Percentiles rank a stretch among this genome's conserved stretches.
Conservation (phyloP, 495 filamentous ascomycete genomes). For the Apiosordaria backusii region DNA sequence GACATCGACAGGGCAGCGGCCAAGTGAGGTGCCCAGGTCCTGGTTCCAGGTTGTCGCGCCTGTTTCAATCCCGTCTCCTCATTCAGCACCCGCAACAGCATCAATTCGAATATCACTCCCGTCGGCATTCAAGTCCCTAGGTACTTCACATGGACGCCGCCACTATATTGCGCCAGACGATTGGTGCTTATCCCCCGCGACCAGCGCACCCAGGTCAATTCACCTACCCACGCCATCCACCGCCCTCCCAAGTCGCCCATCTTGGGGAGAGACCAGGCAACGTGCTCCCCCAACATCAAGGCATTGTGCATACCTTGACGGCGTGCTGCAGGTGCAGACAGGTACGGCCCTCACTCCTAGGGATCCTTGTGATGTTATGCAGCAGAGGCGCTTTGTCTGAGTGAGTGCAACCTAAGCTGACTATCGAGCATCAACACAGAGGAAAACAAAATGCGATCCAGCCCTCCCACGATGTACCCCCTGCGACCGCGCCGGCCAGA, state of each 20-base stretch:
- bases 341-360: neutral
- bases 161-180: slow-evolving; percentile 48
- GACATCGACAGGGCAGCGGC: neutral
- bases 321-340: slow-evolving; percentile 58
- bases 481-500: slow-evolving; percentile 83
- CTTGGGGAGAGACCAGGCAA: slow-evolving; percentile 33
- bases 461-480: slow-evolving; percentile 86
- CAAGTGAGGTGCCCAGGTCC: neutral
- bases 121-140: neutral
- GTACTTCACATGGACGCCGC: slow-evolving; percentile 45
- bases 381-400: neutral
- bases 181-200: slow-evolving; percentile 43
- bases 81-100: neutral
- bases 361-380: neutral
- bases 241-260: neutral
- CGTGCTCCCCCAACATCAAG: slow-evolving; percentile 40
- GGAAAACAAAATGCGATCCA: slow-evolving; percentile 92
- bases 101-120: no score
- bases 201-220: slow-evolving; percentile 21
- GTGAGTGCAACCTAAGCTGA: neutral
- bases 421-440: slow-evolving; percentile 42
- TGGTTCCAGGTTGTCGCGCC: no score
- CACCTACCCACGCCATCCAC: neutral
- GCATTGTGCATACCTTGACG: slow-evolving; percentile 78
- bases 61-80: neutral